Percentiles rank a stretch among this genome's conserved stretches.
Conservation (phyloP, 805 yeast species). For the Candida xiaguanensis region DNA sequence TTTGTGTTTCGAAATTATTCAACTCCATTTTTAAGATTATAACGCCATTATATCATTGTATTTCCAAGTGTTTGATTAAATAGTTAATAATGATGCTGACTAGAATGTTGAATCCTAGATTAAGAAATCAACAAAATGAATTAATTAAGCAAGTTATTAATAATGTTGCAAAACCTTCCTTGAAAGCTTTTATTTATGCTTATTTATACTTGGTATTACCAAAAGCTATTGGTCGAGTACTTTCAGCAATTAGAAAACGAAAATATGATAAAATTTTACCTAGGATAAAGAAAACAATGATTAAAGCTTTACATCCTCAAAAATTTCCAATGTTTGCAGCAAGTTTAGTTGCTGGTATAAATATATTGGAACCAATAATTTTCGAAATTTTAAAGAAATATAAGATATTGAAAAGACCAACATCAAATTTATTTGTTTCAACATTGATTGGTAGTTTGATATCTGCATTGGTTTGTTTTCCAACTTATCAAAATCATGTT, state of each 20-base stretch:
- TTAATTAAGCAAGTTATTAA: slow-evolving; percentile 4
- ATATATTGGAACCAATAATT: slow-evolving; percentile 25
- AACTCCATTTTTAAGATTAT: no score
- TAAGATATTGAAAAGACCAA: slow-evolving; percentile 4
- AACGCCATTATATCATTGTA: no score
- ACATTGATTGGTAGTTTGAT: slow-evolving; percentile 27
- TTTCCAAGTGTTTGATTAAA: no score
- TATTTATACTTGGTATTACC: slow-evolving; percentile 34
- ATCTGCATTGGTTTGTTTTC: slow-evolving; percentile 26
- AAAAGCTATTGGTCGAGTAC: slow-evolving; percentile 16
- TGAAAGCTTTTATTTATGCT: slow-evolving; percentile 31
- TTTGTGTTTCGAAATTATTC: background rate
- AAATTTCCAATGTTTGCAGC: slow-evolving; percentile 36
- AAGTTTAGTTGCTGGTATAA: slow-evolving; percentile 27
- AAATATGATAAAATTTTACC: slow-evolving; percentile 14
- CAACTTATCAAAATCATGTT: slow-evolving; percentile 29
- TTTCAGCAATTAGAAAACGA: slow-evolving; percentile 14
- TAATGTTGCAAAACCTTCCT: slow-evolving; percentile 22
- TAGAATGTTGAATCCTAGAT: background rate
- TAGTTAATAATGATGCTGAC: no score
- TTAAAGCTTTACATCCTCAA: slow-evolving; percentile 23
- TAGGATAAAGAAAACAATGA: slow-evolving; percentile 15
- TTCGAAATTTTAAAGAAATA: slow-evolving; percentile 9
- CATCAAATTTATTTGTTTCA: slow-evolving; percentile 14
- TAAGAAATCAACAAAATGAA: background rate